Conservation (phyloP, 495 filamentous ascomycete genomes). For the Acidiella bohemica region DNA sequence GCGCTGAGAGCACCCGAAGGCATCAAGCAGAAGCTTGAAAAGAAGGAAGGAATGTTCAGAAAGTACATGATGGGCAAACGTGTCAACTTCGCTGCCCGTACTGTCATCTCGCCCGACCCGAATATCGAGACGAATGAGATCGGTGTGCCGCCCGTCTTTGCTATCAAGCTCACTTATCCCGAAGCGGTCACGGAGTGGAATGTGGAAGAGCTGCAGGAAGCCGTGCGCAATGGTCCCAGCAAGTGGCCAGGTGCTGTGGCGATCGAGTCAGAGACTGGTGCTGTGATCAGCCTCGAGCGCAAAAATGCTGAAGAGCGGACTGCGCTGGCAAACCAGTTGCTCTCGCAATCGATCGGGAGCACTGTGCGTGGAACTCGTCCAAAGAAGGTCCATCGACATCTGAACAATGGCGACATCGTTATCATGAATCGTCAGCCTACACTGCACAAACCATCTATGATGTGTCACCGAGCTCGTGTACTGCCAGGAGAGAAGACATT, state of each 20-base stretch:
- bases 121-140: constrained; percentile 99
- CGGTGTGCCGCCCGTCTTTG: constrained; percentile 93
- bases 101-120: constrained; percentile 95
- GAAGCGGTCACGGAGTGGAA: constrained; percentile 97
- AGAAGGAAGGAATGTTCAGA: constrained; percentile 95
- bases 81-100: constrained; percentile 95
- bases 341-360: constrained; percentile 69
- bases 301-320: constrained; percentile 76
- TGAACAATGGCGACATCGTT: constrained; percentile 91
- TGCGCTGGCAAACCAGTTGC: constrained; percentile 77
- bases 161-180: constrained; percentile 88
- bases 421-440: constrained; percentile 99
- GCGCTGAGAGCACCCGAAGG: constrained; percentile 62
- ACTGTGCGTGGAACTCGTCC: constrained; percentile 47
- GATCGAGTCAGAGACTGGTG: constrained; percentile 90
- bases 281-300: constrained; percentile 72
- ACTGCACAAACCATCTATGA: constrained; percentile 98
- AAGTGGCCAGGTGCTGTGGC: constrained; percentile 90
- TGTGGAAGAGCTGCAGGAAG: constrained; percentile 84
- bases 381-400: constrained; percentile 94
- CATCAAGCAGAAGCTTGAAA: constrained; percentile 95
- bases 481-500: constrained; percentile 90
- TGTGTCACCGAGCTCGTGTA: constrained; percentile 90
- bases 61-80: constrained; percentile 99
- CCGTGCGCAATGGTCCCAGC: constrained; percentile 87